These are phyloP conservation scores for Ramalina intermedia DNA, from an alignment of 495 filamentous ascomycete genomes.

Conservation along the genomic window DNA sequence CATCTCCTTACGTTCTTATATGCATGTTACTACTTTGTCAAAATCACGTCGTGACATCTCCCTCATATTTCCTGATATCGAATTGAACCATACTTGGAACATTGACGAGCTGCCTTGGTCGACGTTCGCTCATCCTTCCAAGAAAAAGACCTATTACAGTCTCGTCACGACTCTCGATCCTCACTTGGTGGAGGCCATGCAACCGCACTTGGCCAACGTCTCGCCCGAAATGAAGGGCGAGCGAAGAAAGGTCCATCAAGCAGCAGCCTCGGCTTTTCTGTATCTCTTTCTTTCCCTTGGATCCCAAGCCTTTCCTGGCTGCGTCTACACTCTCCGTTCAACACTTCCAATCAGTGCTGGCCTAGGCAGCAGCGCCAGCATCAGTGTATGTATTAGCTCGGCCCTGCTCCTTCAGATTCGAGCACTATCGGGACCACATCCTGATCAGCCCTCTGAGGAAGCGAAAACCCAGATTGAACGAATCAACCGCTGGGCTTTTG, in stretches of 20 bases:
- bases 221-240: constrained; percentile 47
- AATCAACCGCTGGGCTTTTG: constrained; percentile 95
- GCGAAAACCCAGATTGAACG: constrained; percentile 74
- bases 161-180: constrained; percentile 71
- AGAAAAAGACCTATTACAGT: constrained; percentile 89
- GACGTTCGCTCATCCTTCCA: constrained; percentile 58
- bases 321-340: constrained; percentile 80
- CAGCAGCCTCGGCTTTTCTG: constrained; percentile 70
- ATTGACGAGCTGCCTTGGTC: constrained; percentile 82
- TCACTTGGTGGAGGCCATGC: constrained; percentile 61
- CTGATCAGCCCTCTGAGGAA: constrained; percentile 71
- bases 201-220: constrained; percentile 57
- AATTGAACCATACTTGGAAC: constrained; percentile 76
- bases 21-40: constrained; percentile 79
- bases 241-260: constrained; percentile 62
- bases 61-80: constrained; percentile 75
- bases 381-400: constrained; percentile 75
- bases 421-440: constrained; percentile 74
- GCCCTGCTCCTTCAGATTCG: constrained; percentile 81
- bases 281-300: constrained; percentile 88
- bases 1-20: constrained; percentile 86
- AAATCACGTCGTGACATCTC: constrained; percentile 76
- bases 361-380: constrained; percentile 82
- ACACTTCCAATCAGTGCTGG: constrained; percentile 89
- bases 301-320: constrained; percentile 58